phyloP scores from a whole-genome alignment of 257 asterid genomes.

The Mitragyna speciosa region DNA sequence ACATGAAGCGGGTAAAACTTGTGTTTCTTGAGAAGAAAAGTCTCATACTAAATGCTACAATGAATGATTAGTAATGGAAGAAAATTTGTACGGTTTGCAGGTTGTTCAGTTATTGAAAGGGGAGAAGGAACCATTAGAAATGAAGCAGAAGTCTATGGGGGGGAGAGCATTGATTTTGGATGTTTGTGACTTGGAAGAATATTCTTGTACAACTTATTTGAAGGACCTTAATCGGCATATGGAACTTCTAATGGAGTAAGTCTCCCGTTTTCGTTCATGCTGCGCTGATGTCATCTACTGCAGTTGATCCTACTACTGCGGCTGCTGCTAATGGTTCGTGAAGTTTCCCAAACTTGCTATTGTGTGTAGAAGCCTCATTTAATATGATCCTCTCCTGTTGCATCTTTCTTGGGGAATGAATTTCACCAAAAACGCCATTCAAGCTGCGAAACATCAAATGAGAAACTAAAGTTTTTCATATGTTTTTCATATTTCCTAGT shows the following conservation, averaged over 20 bases:
- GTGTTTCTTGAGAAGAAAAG: background rate
- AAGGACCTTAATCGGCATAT: slow-evolving; percentile 84
- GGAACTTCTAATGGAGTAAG: slow-evolving; percentile 85
- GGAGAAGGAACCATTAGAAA: slow-evolving; percentile 53
- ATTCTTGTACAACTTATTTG: slow-evolving; percentile 63
- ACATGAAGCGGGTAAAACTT: slow-evolving; percentile 65
- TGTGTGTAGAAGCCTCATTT: slow-evolving; percentile 5
- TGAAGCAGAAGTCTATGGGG: slow-evolving; percentile 63
- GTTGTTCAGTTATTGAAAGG: slow-evolving; percentile 72
- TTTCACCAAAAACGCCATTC: background rate
- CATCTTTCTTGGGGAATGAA: background rate
- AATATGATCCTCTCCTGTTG: background rate
- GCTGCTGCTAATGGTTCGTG: background rate
- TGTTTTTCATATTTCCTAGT: background rate
- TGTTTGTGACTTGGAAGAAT: slow-evolving; percentile 77
- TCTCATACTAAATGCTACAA: background rate
- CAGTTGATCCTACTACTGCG: slow-evolving; percentile 13
- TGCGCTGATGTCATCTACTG: background rate
- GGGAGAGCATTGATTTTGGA: slow-evolving; percentile 60
- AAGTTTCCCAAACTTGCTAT: background rate
- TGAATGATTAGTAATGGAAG: background rate
- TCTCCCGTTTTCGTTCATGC: background rate
- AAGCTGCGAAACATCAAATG: background rate
- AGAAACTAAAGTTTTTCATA: slow-evolving; percentile 5
- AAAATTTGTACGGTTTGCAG: slow-evolving; percentile 34